A percentile compares a stretch with the other conserved stretches of the same genome.
Evolutionary conservation across 2,329 filamentous ascomycete species (phyloP).

Genomic region (Pseudohalonectria lignicola): DNA sequence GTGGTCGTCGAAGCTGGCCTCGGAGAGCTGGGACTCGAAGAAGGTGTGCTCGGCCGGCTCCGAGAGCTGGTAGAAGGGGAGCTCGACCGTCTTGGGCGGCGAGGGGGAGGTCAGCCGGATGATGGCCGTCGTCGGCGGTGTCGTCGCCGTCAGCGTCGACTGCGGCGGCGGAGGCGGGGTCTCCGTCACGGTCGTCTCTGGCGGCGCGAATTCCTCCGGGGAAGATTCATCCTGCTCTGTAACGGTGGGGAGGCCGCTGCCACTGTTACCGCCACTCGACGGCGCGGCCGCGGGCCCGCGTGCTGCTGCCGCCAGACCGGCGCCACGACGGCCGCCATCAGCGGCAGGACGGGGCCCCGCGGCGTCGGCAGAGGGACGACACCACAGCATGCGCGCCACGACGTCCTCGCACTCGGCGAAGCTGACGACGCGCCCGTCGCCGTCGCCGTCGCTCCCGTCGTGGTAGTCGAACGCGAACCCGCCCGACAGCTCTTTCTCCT

Average conservation of each 20-base stretch:
- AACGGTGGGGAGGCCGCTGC: slow-evolving; percentile 33
- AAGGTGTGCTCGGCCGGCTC: slow-evolving; percentile 67
- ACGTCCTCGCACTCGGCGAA: slow-evolving; percentile 81
- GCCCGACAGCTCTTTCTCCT: slow-evolving; percentile 6
- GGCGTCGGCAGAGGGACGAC: slow-evolving; percentile 29
- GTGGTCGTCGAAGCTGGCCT: slow-evolving; percentile 67
- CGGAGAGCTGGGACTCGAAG: slow-evolving; percentile 45
- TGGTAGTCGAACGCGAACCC: slow-evolving; percentile 4
- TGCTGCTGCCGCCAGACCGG: too few species aligned
- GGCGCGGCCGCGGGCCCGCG: too few species aligned
- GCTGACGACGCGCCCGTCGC: slow-evolving; percentile 28
- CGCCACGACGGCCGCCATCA: too few species aligned
- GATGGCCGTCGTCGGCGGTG: not conserved
- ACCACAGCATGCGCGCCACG: slow-evolving; percentile 68
- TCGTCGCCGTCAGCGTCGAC: not conserved
- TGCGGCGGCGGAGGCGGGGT: slow-evolving; percentile 16
- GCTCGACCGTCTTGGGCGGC: slow-evolving; percentile 42
- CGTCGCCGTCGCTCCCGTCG: slow-evolving; percentile 16
- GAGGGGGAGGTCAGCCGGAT: slow-evolving; percentile 35
- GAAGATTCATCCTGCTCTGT: slow-evolving; percentile 46
- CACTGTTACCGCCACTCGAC: too few species aligned
- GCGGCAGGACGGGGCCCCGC: too few species aligned
- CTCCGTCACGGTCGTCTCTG: slow-evolving; percentile 7
- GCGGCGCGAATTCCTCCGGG: too few species aligned
- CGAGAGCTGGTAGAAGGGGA: slow-evolving; percentile 61